These are phyloP conservation scores for Oryza nivara DNA, from an alignment of 176 grass and related monocot genomes.

Conservation along the genomic window DNA sequence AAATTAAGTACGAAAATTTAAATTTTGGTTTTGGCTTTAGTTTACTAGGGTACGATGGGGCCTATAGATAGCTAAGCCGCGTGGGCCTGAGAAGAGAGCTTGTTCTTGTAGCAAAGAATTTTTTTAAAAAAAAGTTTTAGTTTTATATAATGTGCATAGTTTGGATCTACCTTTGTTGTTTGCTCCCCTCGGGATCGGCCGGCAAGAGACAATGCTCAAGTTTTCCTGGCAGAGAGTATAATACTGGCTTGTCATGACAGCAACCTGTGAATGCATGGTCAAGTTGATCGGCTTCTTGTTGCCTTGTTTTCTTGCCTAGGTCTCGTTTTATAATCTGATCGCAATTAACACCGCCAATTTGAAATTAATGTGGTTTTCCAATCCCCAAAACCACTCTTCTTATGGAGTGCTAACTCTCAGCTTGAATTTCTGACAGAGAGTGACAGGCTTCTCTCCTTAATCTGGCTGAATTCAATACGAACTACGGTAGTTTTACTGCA, in stretches of 20 bases:
- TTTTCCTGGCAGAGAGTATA: slow-evolving; percentile 28
- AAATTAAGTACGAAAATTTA: too few species aligned
- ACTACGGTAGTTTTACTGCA: background rate
- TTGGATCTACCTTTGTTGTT: slow-evolving; percentile 54
- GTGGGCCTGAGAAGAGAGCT: slow-evolving; percentile 7
- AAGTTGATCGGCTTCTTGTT: slow-evolving; percentile 57
- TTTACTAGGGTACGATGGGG: too few species aligned
- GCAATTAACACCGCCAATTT: slow-evolving; percentile 22
- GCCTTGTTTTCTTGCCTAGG: slow-evolving; percentile 65
- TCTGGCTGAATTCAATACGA: slow-evolving; percentile 1
- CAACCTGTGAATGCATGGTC: slow-evolving; percentile 30
- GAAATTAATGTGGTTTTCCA: slow-evolving; percentile 18
- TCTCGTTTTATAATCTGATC: slow-evolving; percentile 46
- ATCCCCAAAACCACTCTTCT: slow-evolving; percentile 46
- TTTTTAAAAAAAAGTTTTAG: background rate
- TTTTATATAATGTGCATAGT: background rate
- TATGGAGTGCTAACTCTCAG: background rate
- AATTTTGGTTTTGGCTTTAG: too few species aligned
- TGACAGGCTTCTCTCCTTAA: background rate
- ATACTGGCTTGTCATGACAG: slow-evolving; percentile 47
- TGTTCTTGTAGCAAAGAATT: background rate
- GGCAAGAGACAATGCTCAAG: slow-evolving; percentile 38
- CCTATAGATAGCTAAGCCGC: background rate
- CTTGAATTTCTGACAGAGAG: background rate
- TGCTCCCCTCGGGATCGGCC: slow-evolving; percentile 49